Base-by-base conservation (phyloP, 108 stramenopile species). In the Pseudonitzschia delicatissima region DNA sequence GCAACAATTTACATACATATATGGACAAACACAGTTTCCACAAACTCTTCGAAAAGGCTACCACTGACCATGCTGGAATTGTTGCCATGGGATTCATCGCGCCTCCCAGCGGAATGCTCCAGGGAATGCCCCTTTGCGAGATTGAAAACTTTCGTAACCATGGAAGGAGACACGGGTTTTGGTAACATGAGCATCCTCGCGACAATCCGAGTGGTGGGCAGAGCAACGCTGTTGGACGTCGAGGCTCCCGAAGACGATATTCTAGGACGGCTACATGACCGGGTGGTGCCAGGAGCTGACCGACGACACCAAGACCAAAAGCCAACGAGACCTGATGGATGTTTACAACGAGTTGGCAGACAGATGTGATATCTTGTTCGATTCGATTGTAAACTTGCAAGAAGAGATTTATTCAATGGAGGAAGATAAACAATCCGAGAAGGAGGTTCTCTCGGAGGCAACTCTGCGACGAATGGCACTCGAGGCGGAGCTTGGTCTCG, bases 81-180 rank as follows among this genome's bases (percentile, higher is more conserved):
- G 47, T 92, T 1, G 91, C 81, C 18, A 89, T 92, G 91, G 91
- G 91, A 60, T 40, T 86, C 0, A 39, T 89, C 5, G 79, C 79
- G 13, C 69, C 77, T 0, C 31, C 29, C n/a, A 58, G 52, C 11
- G 87, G 91, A 4, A 86, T 92, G 73, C 75, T 92, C 37, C 82
- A 88, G 27, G 77, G 82, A 0, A 61, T 92, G 59, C 88, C 91
- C 13, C 32, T 92, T 9, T 92, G 87, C 60, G 87, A 92, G 67
- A 77, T 92, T 31, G 91, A 92, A 71, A 81, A 84, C 7, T 92
- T 74, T 64, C 83, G 49, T n/a, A 68, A 78, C 45, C 32, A 80
- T 86, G 85, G 88, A 68, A 68, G 82, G 86, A 39, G 29, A 31
- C 0, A 34, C 29, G 33, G 60, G 37, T 18, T 80, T 80, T 64